Evolutionary conservation across 2,329 filamentous ascomycete genomes (phyloP).

Genomic region (Ascochyta clinopodiicola): DNA sequence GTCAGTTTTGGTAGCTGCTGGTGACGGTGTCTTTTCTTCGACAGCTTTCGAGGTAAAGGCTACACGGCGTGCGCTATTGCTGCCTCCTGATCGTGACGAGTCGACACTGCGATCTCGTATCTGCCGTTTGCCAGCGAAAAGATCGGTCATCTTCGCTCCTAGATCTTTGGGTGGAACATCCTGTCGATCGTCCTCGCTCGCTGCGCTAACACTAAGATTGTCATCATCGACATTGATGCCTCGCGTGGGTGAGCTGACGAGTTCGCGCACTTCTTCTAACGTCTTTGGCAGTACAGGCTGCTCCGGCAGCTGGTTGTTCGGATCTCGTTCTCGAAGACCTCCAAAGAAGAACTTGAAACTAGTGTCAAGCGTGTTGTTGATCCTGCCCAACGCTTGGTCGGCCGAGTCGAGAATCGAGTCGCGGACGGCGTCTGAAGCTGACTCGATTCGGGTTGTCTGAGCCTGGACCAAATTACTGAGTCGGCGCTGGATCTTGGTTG

Average conservation of each 20-base stretch:
- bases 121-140: conserved; percentile 71
- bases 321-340: conserved; percentile 74
- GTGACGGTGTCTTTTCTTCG: conserved; percentile 34
- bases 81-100: conserved; percentile 69
- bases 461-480: conserved; percentile 87
- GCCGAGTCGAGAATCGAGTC: conserved; percentile 75
- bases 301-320: conserved; percentile 38
- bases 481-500: conserved; percentile 70
- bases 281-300: conserved; percentile 76
- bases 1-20: conserved; percentile 35
- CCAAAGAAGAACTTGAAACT: conserved; percentile 95
- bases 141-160: conserved; percentile 68
- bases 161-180: conserved; percentile 42
- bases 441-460: conserved; percentile 80
- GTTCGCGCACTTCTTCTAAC: conserved; percentile 86
- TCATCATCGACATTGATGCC: conserved; percentile 56
- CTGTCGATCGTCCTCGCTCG: conserved; percentile 54
- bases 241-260: conserved; percentile 76
- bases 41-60: conserved; percentile 50
- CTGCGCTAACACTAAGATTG: conserved; percentile 56
- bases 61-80: conserved; percentile 66
- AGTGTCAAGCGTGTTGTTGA: conserved; percentile 86
- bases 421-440: conserved; percentile 79
- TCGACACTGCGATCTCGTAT: conserved; percentile 78
- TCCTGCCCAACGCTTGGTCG: conserved; percentile 90